Percentiles rank a stretch among this genome's conserved stretches.
Evolutionary conservation across 148 eudicot genomes (phyloP).

Genomic region (Bassia scoparia): DNA sequence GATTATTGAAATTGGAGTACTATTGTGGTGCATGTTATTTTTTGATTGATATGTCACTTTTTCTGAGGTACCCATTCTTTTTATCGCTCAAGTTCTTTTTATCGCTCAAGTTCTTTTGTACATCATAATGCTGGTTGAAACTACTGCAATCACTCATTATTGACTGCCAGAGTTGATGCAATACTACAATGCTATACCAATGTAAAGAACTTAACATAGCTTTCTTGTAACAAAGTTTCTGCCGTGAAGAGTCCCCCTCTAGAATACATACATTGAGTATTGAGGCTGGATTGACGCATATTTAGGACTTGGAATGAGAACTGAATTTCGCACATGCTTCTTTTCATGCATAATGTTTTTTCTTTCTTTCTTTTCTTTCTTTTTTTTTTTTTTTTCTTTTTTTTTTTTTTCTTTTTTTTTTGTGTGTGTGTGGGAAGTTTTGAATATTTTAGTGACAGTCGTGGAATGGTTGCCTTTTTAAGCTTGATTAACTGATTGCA

Average conservation of each 20-base stretch:
- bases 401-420: no score
- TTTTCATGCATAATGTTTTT: neutral
- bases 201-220: slow-evolving; percentile 1
- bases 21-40: neutral
- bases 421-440: no score
- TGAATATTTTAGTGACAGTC: no score
- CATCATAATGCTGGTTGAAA: neutral
- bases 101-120: neutral
- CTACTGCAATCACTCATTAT: neutral
- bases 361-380: no score
- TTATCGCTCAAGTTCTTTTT: neutral
- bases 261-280: neutral
- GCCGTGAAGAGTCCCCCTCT: neutral
- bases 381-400: no score
- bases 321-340: neutral
- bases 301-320: neutral
- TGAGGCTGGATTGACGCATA: neutral
- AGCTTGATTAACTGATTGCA: no score
- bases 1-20: neutral
- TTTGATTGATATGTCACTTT: neutral
- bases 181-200: neutral
- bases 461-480: no score
- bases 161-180: neutral
- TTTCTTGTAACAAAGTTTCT: neutral
- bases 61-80: neutral